Base-by-base conservation (phyloP, 805 yeast genomes). In the Saccharomycopsis sp. region DNA sequence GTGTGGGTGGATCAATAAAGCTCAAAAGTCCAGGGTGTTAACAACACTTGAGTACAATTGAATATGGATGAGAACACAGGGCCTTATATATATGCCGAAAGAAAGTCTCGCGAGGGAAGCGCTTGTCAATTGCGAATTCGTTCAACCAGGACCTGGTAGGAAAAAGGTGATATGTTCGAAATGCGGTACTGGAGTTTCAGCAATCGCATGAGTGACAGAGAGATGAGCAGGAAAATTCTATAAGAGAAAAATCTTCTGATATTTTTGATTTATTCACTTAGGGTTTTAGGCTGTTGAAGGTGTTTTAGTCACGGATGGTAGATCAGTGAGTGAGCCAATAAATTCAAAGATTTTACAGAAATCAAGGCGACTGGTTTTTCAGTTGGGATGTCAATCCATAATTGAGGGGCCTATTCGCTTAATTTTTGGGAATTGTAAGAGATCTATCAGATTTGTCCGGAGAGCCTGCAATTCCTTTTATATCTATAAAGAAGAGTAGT, bases 181-280 rank as follows among this genome's bases (percentile, higher is more conserved):
- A 29, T 29, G 37, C 37, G 37, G 37, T 29, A 29, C 9, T 29
- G 37, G 37, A 29, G 37, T 29, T 29, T 29, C 37, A 29, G 37
- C 12, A 29, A 29, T 29, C 37, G n/a, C n/a, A n/a, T n/a, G 37
- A 29, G 37, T 29, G 37, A 29, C 37, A 29, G 37, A 29, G 37
- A 12, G 37, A 5, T n/a, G n/a, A n/a, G n/a, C n/a, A n/a, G n/a
- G n/a, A n/a, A n/a, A n/a, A n/a, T n/a, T n/a, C n/a, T n/a, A n/a
- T 5, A 29, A 7, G 37, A 12, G 18, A 44, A 44, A 44, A 44
- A 44, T 44, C 48, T 44, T 44, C 48, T 44, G 48, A 44, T 44
- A 44, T 44, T 44, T 44, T 44, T n/a, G 48, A 44, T 44, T 44
- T 44, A 44, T 44, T 44, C 48, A 44, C 48, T 44, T 44, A 44